Conservation (phyloP, 2,329 filamentous ascomycete species). For the Colletotrichum limetticola region DNA sequence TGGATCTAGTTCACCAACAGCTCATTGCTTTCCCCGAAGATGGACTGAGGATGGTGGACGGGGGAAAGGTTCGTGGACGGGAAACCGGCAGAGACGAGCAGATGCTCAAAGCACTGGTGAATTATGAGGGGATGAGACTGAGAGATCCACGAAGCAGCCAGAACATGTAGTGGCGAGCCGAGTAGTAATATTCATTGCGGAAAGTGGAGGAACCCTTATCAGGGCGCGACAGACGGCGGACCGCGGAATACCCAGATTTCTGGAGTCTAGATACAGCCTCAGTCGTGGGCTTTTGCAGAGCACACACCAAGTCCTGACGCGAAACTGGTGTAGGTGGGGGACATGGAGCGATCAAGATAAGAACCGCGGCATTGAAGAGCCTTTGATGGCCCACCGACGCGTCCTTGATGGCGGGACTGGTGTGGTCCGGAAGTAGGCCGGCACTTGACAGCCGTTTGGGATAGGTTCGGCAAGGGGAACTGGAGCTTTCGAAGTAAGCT, state of each 20-base stretch:
- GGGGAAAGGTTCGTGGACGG: background rate
- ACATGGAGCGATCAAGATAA: slow-evolving; percentile 30
- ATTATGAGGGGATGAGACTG: slow-evolving; percentile 10
- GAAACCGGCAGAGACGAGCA: background rate
- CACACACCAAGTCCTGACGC: slow-evolving; percentile 26
- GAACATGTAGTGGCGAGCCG: slow-evolving; percentile 20
- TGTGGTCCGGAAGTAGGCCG: slow-evolving; percentile 32
- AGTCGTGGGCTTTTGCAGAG: slow-evolving; percentile 2
- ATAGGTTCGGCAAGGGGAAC: slow-evolving; percentile 23
- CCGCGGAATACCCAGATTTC: slow-evolving; percentile 22
- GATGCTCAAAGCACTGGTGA: slow-evolving; percentile 17
- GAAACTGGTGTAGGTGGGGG: slow-evolving; percentile 28
- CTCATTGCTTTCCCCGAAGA: slow-evolving; percentile 12
- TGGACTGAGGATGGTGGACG: background rate
- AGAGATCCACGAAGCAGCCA: slow-evolving; percentile 2
- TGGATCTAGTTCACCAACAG: slow-evolving; percentile 6
- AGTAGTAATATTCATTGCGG: slow-evolving; percentile 30
- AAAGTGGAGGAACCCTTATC: slow-evolving; percentile 35
- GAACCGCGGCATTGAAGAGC: slow-evolving; percentile 20
- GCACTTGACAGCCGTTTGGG: slow-evolving; percentile 20
- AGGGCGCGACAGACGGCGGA: slow-evolving; percentile 9
- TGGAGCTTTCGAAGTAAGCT: slow-evolving; percentile 29
- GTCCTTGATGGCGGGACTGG: slow-evolving; percentile 19
- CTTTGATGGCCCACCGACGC: slow-evolving; percentile 23
- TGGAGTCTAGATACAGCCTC: slow-evolving; percentile 1